phyloP scores from a whole-genome alignment of 2,329 filamentous ascomycete species.

The Colletotrichum paranaense region DNA sequence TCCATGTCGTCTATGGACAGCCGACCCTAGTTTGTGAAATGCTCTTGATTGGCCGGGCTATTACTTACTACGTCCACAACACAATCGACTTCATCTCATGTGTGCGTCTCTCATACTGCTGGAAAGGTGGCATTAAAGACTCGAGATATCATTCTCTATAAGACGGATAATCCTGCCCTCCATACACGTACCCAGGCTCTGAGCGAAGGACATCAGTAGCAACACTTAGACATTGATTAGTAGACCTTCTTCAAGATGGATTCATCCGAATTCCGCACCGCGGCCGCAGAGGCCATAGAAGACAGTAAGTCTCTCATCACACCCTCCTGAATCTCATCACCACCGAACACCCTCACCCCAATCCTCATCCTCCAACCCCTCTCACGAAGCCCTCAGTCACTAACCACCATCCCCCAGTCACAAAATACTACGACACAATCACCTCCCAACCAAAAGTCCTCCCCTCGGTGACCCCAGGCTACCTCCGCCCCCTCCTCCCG shows the following conservation, averaged over 20 bases:
- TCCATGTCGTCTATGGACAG: neutral
- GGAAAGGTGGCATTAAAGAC: neutral
- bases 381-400: neutral
- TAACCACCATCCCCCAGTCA: constrained; percentile 64
- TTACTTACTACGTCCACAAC: neutral
- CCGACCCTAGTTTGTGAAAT: neutral
- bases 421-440: constrained; percentile 84
- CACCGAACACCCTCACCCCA: constrained; percentile 6
- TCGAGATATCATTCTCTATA: neutral
- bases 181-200: neutral
- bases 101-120: neutral
- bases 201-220: neutral
- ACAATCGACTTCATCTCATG: constrained; percentile 26
- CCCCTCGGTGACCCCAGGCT: constrained; percentile 84
- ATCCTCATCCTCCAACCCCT: neutral
- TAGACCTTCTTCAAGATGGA: constrained; percentile 68
- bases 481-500: constrained; percentile 84
- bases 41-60: neutral
- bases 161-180: neutral
- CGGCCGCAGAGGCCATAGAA: constrained; percentile 82
- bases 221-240: neutral
- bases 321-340: neutral
- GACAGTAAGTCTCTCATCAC: constrained; percentile 71
- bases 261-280: constrained; percentile 79
- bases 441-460: constrained; percentile 74